Evolutionary conservation across 2,329 filamentous ascomycete genomes (phyloP).

Genomic region (Chaetomium sp.): DNA sequence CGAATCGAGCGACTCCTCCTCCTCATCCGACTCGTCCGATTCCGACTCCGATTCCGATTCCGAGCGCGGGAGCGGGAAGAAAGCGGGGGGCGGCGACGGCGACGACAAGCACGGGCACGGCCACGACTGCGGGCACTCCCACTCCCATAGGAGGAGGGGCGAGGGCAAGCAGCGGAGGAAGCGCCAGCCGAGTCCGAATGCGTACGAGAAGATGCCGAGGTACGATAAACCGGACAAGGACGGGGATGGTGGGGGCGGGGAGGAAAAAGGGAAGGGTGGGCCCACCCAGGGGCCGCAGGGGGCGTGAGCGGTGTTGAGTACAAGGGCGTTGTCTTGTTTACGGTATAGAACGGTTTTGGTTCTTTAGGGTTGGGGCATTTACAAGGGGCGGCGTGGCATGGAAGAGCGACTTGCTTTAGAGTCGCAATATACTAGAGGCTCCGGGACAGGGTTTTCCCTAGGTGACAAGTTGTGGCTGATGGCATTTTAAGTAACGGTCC

Average conservation of each 20-base stretch:
- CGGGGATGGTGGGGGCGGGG: conserved; percentile 13
- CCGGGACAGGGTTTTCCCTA: background rate
- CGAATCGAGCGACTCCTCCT: conserved; percentile 74
- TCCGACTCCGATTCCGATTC: conserved; percentile 53
- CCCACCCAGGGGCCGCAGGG: conserved; percentile 1
- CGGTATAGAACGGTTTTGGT: background rate
- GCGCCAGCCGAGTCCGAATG: conserved; percentile 71
- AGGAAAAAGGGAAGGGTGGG: conserved; percentile 1
- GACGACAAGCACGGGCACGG: conserved; percentile 39
- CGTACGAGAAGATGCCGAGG: conserved; percentile 76
- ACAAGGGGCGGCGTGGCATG: background rate
- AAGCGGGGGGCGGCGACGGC: background rate
- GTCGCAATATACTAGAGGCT: background rate
- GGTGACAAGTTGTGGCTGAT: background rate
- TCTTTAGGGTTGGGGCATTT: background rate
- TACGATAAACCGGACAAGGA: conserved; percentile 43
- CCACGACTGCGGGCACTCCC: conserved; percentile 40
- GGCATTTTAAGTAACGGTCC: background rate
- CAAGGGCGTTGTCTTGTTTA: background rate
- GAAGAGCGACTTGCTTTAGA: background rate
- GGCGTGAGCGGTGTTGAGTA: background rate
- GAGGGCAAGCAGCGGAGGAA: conserved; percentile 49
- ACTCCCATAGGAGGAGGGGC: conserved; percentile 36
- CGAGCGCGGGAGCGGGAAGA: conserved; percentile 36
- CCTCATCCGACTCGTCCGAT: conserved; percentile 56